A percentile compares a stretch with the other conserved stretches of the same genome.
Conservation (phyloP, 163 green algal genomes). For the Prototheca cutis region DNA sequence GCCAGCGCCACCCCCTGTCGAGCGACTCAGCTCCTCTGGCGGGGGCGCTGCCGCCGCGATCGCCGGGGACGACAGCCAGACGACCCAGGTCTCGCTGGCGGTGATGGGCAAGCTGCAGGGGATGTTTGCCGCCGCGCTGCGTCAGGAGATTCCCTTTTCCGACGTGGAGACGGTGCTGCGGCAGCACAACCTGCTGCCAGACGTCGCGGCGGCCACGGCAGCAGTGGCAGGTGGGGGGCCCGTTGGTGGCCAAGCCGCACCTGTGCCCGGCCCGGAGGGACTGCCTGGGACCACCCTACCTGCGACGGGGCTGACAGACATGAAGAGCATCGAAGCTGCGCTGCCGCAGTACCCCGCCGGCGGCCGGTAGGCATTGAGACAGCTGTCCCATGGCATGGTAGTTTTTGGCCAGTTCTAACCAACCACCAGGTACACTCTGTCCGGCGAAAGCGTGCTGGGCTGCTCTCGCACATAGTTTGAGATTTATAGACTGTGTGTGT, state of each 20-base stretch:
- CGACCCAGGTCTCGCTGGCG: slow-evolving; percentile 5
- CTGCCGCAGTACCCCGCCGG: slow-evolving; percentile 2
- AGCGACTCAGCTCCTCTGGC: neutral
- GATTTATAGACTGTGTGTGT: no score
- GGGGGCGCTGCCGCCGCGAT: no score
- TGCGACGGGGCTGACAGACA: neutral
- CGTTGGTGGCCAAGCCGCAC: neutral
- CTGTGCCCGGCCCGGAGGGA: neutral
- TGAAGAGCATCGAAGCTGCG: slow-evolving; percentile 5
- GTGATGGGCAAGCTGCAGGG: slow-evolving; percentile 22
- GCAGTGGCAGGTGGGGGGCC: neutral
- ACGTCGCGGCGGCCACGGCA: neutral
- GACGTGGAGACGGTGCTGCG: slow-evolving; percentile 21
- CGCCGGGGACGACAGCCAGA: no score
- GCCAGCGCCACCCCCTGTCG: neutral
- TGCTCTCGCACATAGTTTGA: no score
- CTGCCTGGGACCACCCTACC: neutral
- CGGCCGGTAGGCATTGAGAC: neutral
- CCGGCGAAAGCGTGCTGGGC: no score
- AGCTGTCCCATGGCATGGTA: neutral
- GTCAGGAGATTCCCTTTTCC: slow-evolving; percentile 20
- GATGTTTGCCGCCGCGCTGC: slow-evolving; percentile 15
- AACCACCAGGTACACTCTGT: no score
- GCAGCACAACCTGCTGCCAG: slow-evolving; percentile 21
- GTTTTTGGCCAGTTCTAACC: neutral